Evolutionary conservation across 2,329 filamentous ascomycete species (phyloP), one percentile per base, ranked within the genome.

Genomic region (Colletotrichum tropicale): DNA sequence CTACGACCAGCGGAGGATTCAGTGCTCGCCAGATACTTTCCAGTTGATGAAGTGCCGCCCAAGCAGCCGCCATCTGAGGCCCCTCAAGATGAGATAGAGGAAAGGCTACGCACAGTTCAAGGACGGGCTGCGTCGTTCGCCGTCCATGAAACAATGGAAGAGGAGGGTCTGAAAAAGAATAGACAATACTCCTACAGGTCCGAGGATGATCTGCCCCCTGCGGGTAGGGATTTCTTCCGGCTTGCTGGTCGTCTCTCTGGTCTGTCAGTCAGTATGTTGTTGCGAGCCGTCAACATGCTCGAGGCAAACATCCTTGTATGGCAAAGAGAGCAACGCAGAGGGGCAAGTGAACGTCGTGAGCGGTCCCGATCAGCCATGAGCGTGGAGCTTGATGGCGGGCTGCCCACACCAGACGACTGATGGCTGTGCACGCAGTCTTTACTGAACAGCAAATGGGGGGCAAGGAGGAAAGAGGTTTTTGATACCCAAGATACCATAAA

Each of bases 261-360:
- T 6, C 72, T 85, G 10, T 80, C 84, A 6, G 77, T 85, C 6
- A 80, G 83, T 8, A 81, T 82, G 36, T 77, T 83, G 18, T 80
- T 85, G 4, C 79, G 81, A 30, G 84, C 84, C 30, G 82, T 86
- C 9, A 85, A 86, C 75, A 85, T 83, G 81, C 75, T 86, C 36
- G 85, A 87, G 69, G 81, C 81, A 21, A 79, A 79, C 12, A 81
- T 86, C n/a, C 71, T 82, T 2, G 69, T 73, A 24, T 86, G 84
- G 84, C 85, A 86, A 65, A 79, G 71, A 34, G 76, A 76, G 32
- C 66, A 76, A 55, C 32, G 61, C 6, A 74, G 34, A 32, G 71
- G 48, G 15, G 71, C 65, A 13, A 74, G 15, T 26, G 70, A 76
- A 43, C 71, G 74, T 18, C 66, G 58, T 10, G 70, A 70, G 18